Base-by-base conservation (phyloP, 2,329 filamentous ascomycete genomes). In the Botrytis tulipae region DNA sequence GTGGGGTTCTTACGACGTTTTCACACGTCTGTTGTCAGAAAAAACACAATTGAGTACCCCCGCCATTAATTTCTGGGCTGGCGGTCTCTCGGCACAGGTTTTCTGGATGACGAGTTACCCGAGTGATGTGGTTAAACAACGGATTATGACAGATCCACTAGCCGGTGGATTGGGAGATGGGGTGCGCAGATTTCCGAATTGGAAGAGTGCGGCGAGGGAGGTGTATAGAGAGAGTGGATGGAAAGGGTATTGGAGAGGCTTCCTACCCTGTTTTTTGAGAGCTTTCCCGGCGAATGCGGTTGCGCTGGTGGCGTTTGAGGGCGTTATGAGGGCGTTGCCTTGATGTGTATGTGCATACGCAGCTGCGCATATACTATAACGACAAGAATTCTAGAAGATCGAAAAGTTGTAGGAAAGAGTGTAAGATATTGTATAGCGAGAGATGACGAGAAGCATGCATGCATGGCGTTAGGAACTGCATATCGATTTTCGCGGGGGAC, bases 261-360 rank as follows among this genome's bases (percentile, higher is more conserved):
- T 99, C 80, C 80, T 97, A 80, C 96, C 96, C 2, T 98, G 95
- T 82, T 97, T 98, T 81, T 82, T 98, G 81, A 86, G 96, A 77
- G 96, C 96, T 5, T 98, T 98, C 82, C 96, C 96, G 22, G 95
- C 96, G 37, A 98, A 98, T 85, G 96, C 95, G 0, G 92, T 96
- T 89, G 95, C 96, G 2, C 83, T 98, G 80, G 90, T 98, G 71
- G 95, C 93, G 42, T 98, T 98, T 85, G 96, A 99, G 82, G 93
- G 91, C 4, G 92, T 96, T 71, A 95, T 97, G 93, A 89, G 94
- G 77, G 80, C 84, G 20, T 82, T 91, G 78, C 80, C 80, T 65
- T 79, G 44, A 42, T 40, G 72, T 37, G 44, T 1, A 54, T 63
- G 9, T 22, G 22, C 7, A 29, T 20, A 9, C 4, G 46, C 20